phyloP scores from a whole-genome alignment of 495 filamentous ascomycete species.

The Tuber aestivum region DNA sequence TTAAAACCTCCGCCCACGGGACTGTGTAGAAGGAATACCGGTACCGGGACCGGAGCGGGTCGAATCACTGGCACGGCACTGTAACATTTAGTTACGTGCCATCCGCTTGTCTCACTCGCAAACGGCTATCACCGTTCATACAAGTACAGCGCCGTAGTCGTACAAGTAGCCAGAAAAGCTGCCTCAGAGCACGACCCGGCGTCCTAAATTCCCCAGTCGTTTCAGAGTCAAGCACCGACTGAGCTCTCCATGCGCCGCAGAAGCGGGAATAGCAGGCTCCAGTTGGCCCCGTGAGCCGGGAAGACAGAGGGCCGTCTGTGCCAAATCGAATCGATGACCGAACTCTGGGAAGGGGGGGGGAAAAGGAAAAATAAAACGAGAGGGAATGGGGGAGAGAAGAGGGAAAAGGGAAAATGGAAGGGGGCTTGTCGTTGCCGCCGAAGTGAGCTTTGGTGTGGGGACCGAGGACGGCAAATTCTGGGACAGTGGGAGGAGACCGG shows the following conservation, averaged over 20 bases:
- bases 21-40: neutral
- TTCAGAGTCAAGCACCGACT: slow-evolving; percentile 3
- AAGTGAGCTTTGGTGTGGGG: neutral
- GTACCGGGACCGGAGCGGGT: neutral
- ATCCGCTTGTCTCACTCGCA: neutral
- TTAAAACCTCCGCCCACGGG: neutral
- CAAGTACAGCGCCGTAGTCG: too few relatives aligned
- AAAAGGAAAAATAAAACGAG: slow-evolving; percentile 17
- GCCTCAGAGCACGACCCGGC: neutral
- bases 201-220: neutral
- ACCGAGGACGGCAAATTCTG: slow-evolving; percentile 1
- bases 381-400: slow-evolving; percentile 12
- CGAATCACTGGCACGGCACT: neutral
- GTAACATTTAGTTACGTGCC: neutral
- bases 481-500: neutral
- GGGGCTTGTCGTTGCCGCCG: slow-evolving; percentile 5
- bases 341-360: slow-evolving; percentile 23
- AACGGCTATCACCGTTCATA: slow-evolving; percentile 1
- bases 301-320: slow-evolving; percentile 33
- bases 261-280: slow-evolving; percentile 26
- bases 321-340: slow-evolving; percentile 24
- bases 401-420: neutral
- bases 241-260: slow-evolving; percentile 17
- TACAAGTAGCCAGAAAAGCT: neutral
- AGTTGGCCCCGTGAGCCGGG: slow-evolving; percentile 39